phyloP scores from a whole-genome alignment of 2,329 filamentous ascomycete genomes.

The Aureobasidium namibiae region DNA sequence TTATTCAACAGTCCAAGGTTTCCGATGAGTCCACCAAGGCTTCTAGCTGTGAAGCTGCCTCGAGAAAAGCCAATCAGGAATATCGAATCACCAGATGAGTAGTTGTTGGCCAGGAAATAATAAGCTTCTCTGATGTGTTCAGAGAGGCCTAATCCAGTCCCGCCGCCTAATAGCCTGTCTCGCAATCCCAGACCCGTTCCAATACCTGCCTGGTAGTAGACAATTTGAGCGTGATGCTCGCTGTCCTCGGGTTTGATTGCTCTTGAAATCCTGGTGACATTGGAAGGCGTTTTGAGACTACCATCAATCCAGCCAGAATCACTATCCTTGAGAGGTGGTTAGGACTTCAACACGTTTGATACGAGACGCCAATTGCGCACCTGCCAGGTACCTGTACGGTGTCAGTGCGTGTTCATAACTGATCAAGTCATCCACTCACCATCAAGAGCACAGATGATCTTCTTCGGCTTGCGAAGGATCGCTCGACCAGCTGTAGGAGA shows the following conservation, averaged over 20 bases:
- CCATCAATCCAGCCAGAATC: conserved; percentile 26
- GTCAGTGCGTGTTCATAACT: neutral
- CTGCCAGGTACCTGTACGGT: conserved; percentile 25
- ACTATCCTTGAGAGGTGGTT: conserved; percentile 17
- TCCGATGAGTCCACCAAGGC: conserved; percentile 33
- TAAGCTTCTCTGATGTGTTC: conserved; percentile 52
- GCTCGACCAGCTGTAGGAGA: conserved; percentile 2
- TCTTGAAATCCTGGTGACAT: conserved; percentile 28
- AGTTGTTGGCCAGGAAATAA: conserved; percentile 53
- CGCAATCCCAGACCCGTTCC: conserved; percentile 28
- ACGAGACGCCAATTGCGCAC: neutral
- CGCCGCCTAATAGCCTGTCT: conserved; percentile 26
- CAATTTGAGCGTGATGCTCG: conserved; percentile 28
- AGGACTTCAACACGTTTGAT: neutral
- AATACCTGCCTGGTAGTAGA: conserved; percentile 32
- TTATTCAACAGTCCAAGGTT: conserved; percentile 33
- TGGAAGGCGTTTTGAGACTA: conserved; percentile 23
- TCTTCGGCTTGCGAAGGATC: conserved; percentile 10
- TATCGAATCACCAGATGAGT: conserved; percentile 34
- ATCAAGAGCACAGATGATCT: conserved; percentile 9
- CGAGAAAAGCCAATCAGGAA: conserved; percentile 37
- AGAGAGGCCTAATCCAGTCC: conserved; percentile 23
- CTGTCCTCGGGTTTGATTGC: conserved; percentile 27
- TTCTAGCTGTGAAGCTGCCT: conserved; percentile 34
- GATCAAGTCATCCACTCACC: neutral